These are phyloP conservation scores for Diaporthe citri DNA, from an alignment of 2,329 filamentous ascomycete genomes.

Conservation along the genomic window DNA sequence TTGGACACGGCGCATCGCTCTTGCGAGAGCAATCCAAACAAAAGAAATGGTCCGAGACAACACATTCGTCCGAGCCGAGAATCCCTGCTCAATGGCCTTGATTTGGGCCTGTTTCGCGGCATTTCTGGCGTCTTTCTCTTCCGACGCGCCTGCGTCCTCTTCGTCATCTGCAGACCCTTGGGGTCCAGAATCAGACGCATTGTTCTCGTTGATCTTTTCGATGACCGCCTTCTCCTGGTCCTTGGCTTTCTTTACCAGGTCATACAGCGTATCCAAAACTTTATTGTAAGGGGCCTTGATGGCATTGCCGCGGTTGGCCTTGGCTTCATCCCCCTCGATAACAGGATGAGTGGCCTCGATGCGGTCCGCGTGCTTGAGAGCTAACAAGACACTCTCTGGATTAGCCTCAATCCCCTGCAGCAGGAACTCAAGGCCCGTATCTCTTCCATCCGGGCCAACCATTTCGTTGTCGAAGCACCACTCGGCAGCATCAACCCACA, in stretches of 20 bases:
- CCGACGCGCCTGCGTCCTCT: slow-evolving; percentile 65
- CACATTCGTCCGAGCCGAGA: slow-evolving; percentile 78
- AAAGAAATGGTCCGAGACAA: slow-evolving; percentile 90
- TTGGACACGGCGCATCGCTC: slow-evolving; percentile 93
- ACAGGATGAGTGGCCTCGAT: slow-evolving; percentile 83
- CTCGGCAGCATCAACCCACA: slow-evolving; percentile 95
- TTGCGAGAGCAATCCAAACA: slow-evolving; percentile 94
- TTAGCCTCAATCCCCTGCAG: slow-evolving; percentile 88
- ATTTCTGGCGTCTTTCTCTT: slow-evolving; percentile 55
- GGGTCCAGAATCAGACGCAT: slow-evolving; percentile 38
- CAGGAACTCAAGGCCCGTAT: slow-evolving; percentile 80
- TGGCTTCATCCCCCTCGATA: slow-evolving; percentile 80
- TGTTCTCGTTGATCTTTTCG: slow-evolving; percentile 66
- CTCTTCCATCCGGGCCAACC: slow-evolving; percentile 67
- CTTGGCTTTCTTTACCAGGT: slow-evolving; percentile 80
- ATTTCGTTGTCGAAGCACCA: slow-evolving; percentile 89
- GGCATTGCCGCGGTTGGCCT: slow-evolving; percentile 81
- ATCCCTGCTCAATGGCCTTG: slow-evolving; percentile 73
- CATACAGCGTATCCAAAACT: slow-evolving; percentile 89
- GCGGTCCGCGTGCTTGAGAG: slow-evolving; percentile 89
- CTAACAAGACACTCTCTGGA: slow-evolving; percentile 91
- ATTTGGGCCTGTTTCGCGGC: slow-evolving; percentile 76
- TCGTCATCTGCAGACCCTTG: slow-evolving; percentile 54
- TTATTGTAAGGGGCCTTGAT: slow-evolving; percentile 88
- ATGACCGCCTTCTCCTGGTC: slow-evolving; percentile 71